These are phyloP conservation scores for Quercus rubra DNA, from an alignment of 306 rosid genomes.

Conservation along the genomic window DNA sequence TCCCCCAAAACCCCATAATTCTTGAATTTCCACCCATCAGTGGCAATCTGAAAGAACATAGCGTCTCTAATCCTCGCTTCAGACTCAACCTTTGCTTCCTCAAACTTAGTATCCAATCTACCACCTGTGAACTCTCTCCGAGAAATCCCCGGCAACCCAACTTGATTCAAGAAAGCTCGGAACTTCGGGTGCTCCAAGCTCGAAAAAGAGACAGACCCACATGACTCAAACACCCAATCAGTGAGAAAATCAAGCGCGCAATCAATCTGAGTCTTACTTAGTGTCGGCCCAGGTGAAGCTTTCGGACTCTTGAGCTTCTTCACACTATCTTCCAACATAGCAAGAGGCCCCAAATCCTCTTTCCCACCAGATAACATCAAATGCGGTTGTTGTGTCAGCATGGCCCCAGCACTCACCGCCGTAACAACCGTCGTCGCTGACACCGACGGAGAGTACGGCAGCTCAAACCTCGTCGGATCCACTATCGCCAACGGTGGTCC, in stretches of 20 bases:
- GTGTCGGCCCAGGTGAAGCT: constrained; percentile 69
- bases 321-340: constrained; percentile 93
- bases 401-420: constrained; percentile 16
- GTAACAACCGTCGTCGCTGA: constrained; percentile 20
- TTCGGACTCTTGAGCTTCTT: constrained; percentile 95
- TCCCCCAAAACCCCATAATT: constrained; percentile 32
- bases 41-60: constrained; percentile 81
- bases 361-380: constrained; percentile 88
- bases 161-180: constrained; percentile 73
- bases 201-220: constrained; percentile 77
- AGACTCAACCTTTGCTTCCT: constrained; percentile 72
- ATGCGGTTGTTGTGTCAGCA: constrained; percentile 55
- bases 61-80: constrained; percentile 83
- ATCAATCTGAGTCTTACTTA: constrained; percentile 62
- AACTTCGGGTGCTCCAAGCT: constrained; percentile 84
- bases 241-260: constrained; percentile 64
- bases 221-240: constrained; percentile 86
- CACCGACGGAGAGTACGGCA: constrained; percentile 37
- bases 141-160: constrained; percentile 62
- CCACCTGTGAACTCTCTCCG: constrained; percentile 53
- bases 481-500: constrained; percentile 43
- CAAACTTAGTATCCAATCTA: constrained; percentile 58
- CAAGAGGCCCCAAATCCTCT: constrained; percentile 85
- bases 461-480: constrained; percentile 54
- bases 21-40: constrained; percentile 75